Evolutionary conservation across 345 rosid species (phyloP), one percentile per base, ranked within the genome.

Genomic region (Arabidopsis arenosa): DNA sequence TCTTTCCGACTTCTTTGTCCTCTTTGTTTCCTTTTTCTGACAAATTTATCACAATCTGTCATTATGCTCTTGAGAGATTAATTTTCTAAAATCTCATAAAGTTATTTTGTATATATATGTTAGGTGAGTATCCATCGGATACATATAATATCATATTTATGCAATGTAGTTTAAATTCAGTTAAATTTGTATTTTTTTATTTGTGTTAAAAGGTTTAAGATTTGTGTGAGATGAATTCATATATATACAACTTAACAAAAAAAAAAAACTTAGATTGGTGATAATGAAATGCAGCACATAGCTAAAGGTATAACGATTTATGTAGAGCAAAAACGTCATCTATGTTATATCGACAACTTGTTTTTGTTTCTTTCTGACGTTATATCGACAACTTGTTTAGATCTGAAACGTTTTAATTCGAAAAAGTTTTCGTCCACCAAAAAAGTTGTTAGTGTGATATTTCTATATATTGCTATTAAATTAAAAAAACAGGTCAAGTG

Each of bases 21-120:
- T 68, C 74, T 60, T 60, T 60, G 28, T 75, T 68, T 75, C 5
- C 12, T 35, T 75, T 75, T 68, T 60, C 63, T 51, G 70, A 75
- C 75, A 75, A 40, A 59, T 68, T 75, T 60, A 68, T 60, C 69
- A 60, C 79, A 68, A 41, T 59, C 9, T 52, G 55, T 68, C 69
- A 61, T 68, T 43, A 60, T 40, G 15, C 33, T 65, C 66, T 45
- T 45, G 2, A 12, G 12, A 52, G 4, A 37, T 49, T 53, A 8
- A 48, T 60, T 53, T 53, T 14, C 39, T 40, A n/a, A 68, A 39
- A 40, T 36, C 39, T 63, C 9, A 47, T 47, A 6, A 47, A 14
- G 52, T 47, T 9, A 56, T 28, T 28, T 28, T 28, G 32, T 28
- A 28, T 56, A 32, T 14, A 7, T 7, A 13, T 14, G 48, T 44